Conservation (phyloP, 169 alveolate species). For the Eimeria necatrix region DNA sequence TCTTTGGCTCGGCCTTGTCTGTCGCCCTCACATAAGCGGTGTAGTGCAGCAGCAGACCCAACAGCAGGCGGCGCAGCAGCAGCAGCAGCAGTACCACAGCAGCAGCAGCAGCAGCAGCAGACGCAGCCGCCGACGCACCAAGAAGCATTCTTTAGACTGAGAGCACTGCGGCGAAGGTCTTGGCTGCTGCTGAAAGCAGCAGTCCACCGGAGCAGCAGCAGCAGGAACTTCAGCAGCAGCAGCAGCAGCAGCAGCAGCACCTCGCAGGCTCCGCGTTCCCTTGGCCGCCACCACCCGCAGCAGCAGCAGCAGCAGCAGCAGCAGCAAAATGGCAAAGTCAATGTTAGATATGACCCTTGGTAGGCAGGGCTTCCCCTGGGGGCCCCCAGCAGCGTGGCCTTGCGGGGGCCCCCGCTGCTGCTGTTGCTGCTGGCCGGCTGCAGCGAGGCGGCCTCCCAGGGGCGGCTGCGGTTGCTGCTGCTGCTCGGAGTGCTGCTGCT, state of each 20-base stretch:
- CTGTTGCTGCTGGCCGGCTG: too few species aligned
- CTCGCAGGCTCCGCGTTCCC: neutral
- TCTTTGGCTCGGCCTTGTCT: neutral
- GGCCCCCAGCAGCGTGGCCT: too few species aligned
- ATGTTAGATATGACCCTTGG: neutral
- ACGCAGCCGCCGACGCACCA: neutral
- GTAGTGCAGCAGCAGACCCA: neutral
- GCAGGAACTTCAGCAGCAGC: conserved; percentile 32
- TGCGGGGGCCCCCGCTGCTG: too few species aligned
- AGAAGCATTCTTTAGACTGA: neutral
- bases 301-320: conserved; percentile 23
- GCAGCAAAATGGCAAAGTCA: conserved; percentile 1
- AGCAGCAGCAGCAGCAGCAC: conserved; percentile 55
- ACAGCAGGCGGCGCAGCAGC: conserved; percentile 18
- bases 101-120: conserved; percentile 37
- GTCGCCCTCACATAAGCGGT: neutral
- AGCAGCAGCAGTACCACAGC: neutral
- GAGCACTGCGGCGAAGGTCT: neutral
- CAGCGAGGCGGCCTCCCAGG: conserved; percentile 3
- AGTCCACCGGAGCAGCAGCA: conserved; percentile 17
- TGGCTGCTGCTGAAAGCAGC: too few species aligned
- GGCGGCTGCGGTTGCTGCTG: neutral
- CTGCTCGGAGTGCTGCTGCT: conserved; percentile 1
- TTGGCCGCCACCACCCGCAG: neutral
- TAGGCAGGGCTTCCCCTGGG: too few species aligned